Conservation (phyloP, 2,329 filamentous ascomycete genomes). For the Alternaria hordeiaustralica region DNA sequence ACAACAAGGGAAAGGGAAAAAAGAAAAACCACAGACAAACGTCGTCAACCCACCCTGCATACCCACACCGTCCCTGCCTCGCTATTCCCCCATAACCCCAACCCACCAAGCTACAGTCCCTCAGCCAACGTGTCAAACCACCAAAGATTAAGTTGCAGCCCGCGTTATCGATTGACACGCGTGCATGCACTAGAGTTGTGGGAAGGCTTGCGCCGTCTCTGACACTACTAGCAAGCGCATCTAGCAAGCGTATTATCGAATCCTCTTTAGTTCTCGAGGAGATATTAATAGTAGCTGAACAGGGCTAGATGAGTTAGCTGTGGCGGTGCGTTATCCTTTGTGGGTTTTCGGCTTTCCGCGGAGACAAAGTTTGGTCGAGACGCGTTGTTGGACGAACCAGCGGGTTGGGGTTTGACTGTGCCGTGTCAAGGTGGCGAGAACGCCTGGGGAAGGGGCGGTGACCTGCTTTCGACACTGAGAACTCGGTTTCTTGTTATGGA, state of each 20-base stretch:
- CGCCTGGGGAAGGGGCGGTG: background rate
- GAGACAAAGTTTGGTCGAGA: background rate
- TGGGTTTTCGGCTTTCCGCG: background rate
- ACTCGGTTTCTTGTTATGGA: background rate
- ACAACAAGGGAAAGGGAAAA: background rate
- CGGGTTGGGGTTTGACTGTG: background rate
- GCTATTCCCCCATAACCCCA: background rate
- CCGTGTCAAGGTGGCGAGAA: background rate
- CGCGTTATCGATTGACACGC: slow-evolving; percentile 1
- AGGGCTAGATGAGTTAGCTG: background rate
- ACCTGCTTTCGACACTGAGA: background rate
- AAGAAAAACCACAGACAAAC: background rate
- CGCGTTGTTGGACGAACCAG: background rate
- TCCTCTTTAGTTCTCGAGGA: background rate
- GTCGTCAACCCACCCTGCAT: background rate
- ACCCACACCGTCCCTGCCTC: background rate
- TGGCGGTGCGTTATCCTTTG: background rate
- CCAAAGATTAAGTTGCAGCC: background rate
- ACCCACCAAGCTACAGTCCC: background rate
- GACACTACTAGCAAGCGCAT: background rate
- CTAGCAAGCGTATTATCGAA: background rate
- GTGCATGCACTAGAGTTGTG: background rate
- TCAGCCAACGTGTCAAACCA: background rate
- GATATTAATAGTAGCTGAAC: background rate
- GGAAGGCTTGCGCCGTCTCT: background rate